These are phyloP conservation scores for Talaromyces ruber DNA, from an alignment of 495 filamentous ascomycete genomes.

Conservation along the genomic window DNA sequence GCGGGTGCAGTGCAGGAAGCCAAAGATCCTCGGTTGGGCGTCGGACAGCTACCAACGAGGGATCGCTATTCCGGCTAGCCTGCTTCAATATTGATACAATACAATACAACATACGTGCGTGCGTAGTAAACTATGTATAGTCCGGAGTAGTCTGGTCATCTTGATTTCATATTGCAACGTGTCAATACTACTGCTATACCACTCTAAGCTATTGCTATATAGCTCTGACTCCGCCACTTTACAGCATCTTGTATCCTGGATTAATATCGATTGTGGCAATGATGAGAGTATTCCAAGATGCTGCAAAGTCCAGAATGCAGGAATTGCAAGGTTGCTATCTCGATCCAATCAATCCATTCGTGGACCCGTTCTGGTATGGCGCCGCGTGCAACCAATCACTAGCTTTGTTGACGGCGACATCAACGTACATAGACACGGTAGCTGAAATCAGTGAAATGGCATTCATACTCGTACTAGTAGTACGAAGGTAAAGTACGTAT, in stretches of 20 bases:
- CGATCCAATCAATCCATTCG: not conserved
- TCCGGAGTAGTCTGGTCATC: not conserved
- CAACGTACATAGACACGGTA: not conserved
- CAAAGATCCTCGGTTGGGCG: not conserved
- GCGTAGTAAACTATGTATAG: too few relatives aligned
- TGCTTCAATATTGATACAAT: not conserved
- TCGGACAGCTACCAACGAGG: not conserved
- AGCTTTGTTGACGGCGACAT: not conserved
- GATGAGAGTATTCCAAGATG: not conserved
- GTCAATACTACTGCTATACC: not conserved
- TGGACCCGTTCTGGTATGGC: not conserved
- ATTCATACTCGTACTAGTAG: too few relatives aligned
- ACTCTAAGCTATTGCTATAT: too few relatives aligned
- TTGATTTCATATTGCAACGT: not conserved
- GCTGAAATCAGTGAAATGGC: too few relatives aligned
- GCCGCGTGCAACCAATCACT: not conserved
- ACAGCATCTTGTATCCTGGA: not conserved
- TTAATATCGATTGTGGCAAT: not conserved
- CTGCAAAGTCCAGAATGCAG: not conserved
- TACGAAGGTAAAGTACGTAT: too few relatives aligned
- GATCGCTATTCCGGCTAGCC: not conserved
- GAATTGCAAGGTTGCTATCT: not conserved
- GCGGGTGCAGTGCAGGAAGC: not conserved
- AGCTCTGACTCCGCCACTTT: too few relatives aligned
- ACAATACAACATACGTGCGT: too few relatives aligned